Conservation (phyloP, 2,329 filamentous ascomycete genomes). For the Aschersonia sp. region DNA sequence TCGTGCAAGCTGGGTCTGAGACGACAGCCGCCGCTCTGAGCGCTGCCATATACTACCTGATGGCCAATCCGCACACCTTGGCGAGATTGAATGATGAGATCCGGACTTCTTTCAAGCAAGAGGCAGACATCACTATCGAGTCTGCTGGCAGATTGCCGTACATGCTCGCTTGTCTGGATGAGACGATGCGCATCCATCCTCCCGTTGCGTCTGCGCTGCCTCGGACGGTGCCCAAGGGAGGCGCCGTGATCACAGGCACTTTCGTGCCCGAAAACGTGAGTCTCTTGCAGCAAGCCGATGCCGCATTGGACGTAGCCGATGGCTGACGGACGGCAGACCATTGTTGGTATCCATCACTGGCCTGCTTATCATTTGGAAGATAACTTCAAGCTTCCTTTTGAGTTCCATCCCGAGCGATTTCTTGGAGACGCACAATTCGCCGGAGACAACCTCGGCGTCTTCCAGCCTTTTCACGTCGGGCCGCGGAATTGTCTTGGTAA, state of each 20-base stretch:
- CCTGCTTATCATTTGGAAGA: constrained; percentile 16
- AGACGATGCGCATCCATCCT: constrained; percentile 24
- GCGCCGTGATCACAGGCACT: constrained; percentile 13
- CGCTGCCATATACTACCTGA: constrained; percentile 14
- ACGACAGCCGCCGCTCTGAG: constrained; percentile 18
- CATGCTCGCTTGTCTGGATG: constrained; percentile 24
- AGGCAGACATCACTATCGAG: constrained; percentile 23
- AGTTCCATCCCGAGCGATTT: constrained; percentile 24
- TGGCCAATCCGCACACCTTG: constrained; percentile 7
- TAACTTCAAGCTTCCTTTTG: constrained; percentile 16
- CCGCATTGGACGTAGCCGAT: neutral
- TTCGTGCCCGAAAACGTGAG: constrained; percentile 14
- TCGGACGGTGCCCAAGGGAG: constrained; percentile 8
- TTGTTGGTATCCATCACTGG: constrained; percentile 20
- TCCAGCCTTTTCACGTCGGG: constrained; percentile 16
- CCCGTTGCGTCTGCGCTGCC: constrained; percentile 3
- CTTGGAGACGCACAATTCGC: constrained; percentile 9
- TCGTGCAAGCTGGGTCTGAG: constrained; percentile 18
- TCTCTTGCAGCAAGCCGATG: neutral
- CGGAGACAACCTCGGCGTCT: constrained; percentile 9
- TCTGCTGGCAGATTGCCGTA: constrained; percentile 18
- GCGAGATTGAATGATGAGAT: constrained; percentile 22
- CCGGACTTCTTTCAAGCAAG: constrained; percentile 17
- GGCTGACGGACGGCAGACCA: constrained; percentile 5
- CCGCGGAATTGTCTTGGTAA: constrained; percentile 16